These are phyloP conservation scores for Trichoderma polysporum DNA, from an alignment of 2,329 filamentous ascomycete species.

Conservation along the genomic window DNA sequence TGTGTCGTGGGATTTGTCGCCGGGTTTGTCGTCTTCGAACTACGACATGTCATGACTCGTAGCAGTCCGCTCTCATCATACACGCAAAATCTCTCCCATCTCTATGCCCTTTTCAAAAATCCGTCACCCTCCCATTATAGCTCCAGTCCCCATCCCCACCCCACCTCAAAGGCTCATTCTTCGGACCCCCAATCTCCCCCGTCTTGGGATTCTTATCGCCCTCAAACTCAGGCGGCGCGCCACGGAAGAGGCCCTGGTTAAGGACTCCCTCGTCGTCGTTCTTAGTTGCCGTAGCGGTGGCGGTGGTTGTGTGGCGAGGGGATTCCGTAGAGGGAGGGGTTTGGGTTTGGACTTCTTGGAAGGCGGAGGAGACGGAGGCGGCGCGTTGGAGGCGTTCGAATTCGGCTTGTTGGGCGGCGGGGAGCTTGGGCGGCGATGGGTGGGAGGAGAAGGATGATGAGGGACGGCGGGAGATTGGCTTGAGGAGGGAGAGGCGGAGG, in stretches of 20 bases:
- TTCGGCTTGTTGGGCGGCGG: conserved; percentile 83
- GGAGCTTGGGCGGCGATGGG: conserved; percentile 81
- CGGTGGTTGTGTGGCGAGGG: conserved; percentile 24
- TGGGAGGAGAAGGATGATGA: conserved; percentile 48
- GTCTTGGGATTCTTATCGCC: conserved; percentile 91
- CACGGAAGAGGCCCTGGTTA: conserved; percentile 65
- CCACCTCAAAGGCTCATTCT: conserved; percentile 95
- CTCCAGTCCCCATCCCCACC: conserved; percentile 77
- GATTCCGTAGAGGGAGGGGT: conserved; percentile 30
- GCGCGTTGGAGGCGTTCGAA: conserved; percentile 81
- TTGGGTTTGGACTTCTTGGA: conserved; percentile 32
- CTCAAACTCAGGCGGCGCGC: conserved; percentile 86
- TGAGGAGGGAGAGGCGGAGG: conserved; percentile 24
- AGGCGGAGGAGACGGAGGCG: conserved; percentile 48
- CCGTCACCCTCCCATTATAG: conserved; percentile 91
- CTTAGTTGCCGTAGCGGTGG: neutral
- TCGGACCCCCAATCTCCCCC: conserved; percentile 92
- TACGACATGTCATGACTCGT: no score
- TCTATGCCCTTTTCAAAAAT: conserved; percentile 59
- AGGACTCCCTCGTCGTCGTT: conserved; percentile 36
- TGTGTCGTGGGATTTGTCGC: no score
- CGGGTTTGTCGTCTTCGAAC: neutral
- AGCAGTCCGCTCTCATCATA: neutral
- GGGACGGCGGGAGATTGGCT: conserved; percentile 25
- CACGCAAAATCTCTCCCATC: neutral